Percentiles rank a stretch among this genome's conserved stretches.
Evolutionary conservation across 768 basidiomycete genomes (phyloP).

Genomic region (Lactarius trivialis): DNA sequence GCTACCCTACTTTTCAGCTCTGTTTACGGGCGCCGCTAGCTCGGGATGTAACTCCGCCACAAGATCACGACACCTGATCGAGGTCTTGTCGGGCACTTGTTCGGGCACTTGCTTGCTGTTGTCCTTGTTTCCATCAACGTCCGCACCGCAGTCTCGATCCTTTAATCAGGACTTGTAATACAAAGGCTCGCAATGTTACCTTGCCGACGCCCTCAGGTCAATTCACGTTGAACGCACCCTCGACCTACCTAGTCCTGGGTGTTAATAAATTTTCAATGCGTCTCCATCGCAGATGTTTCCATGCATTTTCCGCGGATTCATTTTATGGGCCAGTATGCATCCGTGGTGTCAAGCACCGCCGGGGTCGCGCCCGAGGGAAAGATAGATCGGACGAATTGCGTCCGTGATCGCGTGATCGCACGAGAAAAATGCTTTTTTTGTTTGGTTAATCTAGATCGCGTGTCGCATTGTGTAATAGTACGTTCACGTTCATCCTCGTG

Average conservation of each 20-base stretch:
- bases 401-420: slow-evolving; percentile 23
- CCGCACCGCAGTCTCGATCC: not conserved
- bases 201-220: slow-evolving; percentile 13
- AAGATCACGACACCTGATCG: slow-evolving; percentile 6
- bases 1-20: slow-evolving; percentile 6
- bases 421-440: not conserved
- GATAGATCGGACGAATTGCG: slow-evolving; percentile 18
- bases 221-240: not conserved
- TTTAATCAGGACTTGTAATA: not conserved
- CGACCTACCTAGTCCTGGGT: not conserved
- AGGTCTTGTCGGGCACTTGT: not conserved
- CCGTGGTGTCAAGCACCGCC: slow-evolving; percentile 3
- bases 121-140: slow-evolving; percentile 11
- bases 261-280: slow-evolving; percentile 16
- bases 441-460: slow-evolving; percentile 16
- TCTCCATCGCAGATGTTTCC: slow-evolving; percentile 14
- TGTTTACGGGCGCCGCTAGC: not conserved
- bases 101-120: not conserved
- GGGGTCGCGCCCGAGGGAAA: slow-evolving; percentile 15
- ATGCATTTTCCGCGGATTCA: slow-evolving; percentile 13
- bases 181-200: slow-evolving; percentile 7
- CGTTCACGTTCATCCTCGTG: not conserved
- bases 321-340: slow-evolving; percentile 1
- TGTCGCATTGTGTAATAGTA: not conserved
- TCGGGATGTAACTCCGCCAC: slow-evolving; percentile 15